Conservation (phyloP, 2,329 filamentous ascomycete species). For the Paraconiothyrium brasiliense region DNA sequence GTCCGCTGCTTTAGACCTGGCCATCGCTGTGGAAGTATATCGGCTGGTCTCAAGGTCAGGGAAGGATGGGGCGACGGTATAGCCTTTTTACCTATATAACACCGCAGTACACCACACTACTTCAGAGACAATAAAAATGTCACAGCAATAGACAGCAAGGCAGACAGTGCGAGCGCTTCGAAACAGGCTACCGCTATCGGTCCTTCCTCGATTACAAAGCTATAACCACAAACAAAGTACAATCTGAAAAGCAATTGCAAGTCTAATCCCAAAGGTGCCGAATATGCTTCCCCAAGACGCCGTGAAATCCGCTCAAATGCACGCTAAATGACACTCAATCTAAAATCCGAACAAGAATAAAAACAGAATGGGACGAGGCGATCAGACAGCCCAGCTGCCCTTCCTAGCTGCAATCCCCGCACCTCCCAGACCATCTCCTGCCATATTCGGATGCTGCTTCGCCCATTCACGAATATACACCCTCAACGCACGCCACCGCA, state of each 20-base stretch:
- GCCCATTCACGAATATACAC: constrained; percentile 91
- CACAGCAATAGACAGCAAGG: too few relatives aligned
- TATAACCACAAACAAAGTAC: background rate
- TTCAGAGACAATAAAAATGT: too few relatives aligned
- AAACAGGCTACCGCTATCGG: background rate
- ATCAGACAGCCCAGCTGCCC: constrained; percentile 57
- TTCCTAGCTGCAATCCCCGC: constrained; percentile 57
- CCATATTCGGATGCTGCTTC: constrained; percentile 79
- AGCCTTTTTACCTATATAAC: too few relatives aligned
- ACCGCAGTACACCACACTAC: too few relatives aligned
- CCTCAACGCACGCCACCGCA: constrained; percentile 84
- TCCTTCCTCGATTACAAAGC: background rate
- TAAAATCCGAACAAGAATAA: background rate
- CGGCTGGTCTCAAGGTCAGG: too few relatives aligned
- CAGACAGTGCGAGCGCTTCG: background rate
- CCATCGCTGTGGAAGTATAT: too few relatives aligned
- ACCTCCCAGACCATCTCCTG: constrained; percentile 36
- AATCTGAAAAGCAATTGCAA: background rate
- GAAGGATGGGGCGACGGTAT: too few relatives aligned
- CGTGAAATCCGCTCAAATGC: constrained; percentile 6
- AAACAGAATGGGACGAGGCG: background rate
- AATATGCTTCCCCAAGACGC: background rate
- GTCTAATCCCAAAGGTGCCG: background rate
- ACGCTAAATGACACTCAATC: constrained; percentile 8
- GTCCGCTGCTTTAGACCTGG: too few relatives aligned